Base-by-base conservation (phyloP, 1,284 basidiomycete genomes). In the Butyriboletus regius region DNA sequence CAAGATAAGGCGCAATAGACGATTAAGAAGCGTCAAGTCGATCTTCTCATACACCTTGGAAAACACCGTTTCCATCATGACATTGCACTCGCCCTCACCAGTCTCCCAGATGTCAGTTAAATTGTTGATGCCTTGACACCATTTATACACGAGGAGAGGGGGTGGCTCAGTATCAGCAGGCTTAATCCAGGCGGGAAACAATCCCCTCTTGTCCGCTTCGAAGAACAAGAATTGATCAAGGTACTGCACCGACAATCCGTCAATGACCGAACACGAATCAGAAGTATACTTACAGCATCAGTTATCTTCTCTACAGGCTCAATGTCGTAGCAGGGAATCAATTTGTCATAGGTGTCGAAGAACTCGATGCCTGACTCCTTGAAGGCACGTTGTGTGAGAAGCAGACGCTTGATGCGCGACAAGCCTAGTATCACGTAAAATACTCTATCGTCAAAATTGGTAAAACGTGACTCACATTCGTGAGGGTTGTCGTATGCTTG, bases 291-390 rank as follows among this genome's bases (percentile, higher is more conserved):
- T 57, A 86, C 83, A 22, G 93, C 93, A 68, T 96, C 94, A 20
- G 92, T 97, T 56, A 97, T 95, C 81, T 98, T 97, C 75, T 98
- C 94, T 20, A 98, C 91, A 0, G 94, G 93, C 67, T 97, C 93
- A 55, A 98, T 96, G 63, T 97, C 94, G 67, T 98, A 97, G 66
- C 91, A 95, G 20, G 93, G 93, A 61, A 97, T 96, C 60, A 97
- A 82, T 70, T 94, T 96, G 76, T 96, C 93, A 64, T 98, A 95
- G 0, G 91, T 94, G 63, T 94, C 91, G 68, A 91, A 91, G 67
- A 90, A 90, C 68, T 91, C 86, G 57, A 98, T 94, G n/a, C 94
- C 94, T 33, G 91, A 75, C 68, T 98, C 94, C 74, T 97, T 97
- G 81, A 97, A 98, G 2, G 93, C 91, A 48, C 94, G 88, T 69